Evolutionary conservation across 1,139 yeast genomes (phyloP).

Genomic region (Nematodospora anomalae): DNA sequence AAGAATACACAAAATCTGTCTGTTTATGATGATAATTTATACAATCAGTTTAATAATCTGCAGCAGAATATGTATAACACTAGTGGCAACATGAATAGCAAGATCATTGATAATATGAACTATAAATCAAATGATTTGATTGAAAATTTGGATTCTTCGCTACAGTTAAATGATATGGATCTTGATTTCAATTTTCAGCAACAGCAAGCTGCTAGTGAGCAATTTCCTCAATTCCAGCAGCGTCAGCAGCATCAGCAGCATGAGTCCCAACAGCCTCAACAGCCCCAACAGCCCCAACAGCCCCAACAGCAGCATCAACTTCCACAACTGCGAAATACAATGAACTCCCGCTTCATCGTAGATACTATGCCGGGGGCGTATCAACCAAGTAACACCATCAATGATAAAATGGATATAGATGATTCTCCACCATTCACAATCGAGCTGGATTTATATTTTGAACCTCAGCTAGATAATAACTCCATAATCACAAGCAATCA

Average conservation of each 20-base stretch:
- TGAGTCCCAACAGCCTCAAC: conserved; percentile 1
- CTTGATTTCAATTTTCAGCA: conserved; percentile 10
- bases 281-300: conserved; percentile 5
- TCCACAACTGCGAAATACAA: conserved; percentile 2
- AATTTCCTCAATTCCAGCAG: conserved; percentile 3
- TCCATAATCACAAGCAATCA: conserved; percentile 14
- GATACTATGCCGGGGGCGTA: conserved; percentile 36
- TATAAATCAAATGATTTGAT: conserved; percentile 5
- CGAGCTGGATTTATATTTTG: conserved; percentile 30
- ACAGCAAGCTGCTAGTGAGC: conserved; percentile 2
- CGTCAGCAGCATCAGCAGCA: conserved; percentile 9
- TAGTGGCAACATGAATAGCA: neutral
- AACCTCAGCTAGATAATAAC: conserved; percentile 16
- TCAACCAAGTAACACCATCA: conserved; percentile 14
- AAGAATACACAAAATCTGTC: neutral
- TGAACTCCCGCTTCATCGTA: conserved; percentile 11
- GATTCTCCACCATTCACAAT: conserved; percentile 43
- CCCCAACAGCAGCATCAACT: conserved; percentile 5
- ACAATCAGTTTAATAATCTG: conserved; percentile 3
- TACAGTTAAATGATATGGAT: conserved; percentile 11
- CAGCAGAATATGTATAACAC: conserved; percentile 1
- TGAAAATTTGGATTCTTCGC: conserved; percentile 11
- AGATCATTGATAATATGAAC: neutral
- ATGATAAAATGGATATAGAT: conserved; percentile 38
- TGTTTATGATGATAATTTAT: conserved; percentile 5